Evolutionary conservation across 1,284 basidiomycete species (phyloP).

Genomic region (Phaffia rhodozyma): DNA sequence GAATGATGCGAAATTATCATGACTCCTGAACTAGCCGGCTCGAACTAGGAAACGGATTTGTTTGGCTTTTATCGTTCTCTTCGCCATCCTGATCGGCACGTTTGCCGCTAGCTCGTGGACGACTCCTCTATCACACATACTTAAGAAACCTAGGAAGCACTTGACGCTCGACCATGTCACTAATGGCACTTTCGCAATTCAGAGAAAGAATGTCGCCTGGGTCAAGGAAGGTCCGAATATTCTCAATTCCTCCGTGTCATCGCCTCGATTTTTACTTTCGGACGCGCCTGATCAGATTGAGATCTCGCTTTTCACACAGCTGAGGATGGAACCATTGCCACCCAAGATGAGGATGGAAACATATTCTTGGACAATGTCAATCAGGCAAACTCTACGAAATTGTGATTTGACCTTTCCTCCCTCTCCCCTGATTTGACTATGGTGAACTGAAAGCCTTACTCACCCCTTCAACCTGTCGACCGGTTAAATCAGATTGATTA

Average conservation of each 20-base stretch:
- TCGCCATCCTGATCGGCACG: conserved; percentile 52
- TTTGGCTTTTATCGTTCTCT: conserved; percentile 36
- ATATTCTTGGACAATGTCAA: conserved; percentile 68
- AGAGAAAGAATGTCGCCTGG: conserved; percentile 52
- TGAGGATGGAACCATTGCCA: conserved; percentile 79
- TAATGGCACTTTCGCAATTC: conserved; percentile 65
- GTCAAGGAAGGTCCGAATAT: conserved; percentile 62
- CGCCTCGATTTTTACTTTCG: not conserved
- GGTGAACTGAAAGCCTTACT: conserved; percentile 26
- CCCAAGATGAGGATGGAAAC: conserved; percentile 42
- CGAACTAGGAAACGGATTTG: not conserved
- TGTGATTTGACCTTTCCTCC: conserved; percentile 15
- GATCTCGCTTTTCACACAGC: conserved; percentile 39
- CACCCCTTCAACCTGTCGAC: conserved; percentile 21
- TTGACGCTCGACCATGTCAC: conserved; percentile 78
- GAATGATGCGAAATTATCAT: not conserved
- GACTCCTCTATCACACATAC: conserved; percentile 38
- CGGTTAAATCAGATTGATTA: conserved; percentile 24
- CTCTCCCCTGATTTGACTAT: not conserved
- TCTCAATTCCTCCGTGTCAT: not conserved
- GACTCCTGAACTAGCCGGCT: not conserved
- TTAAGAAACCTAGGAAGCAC: conserved; percentile 44
- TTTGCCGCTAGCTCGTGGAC: conserved; percentile 58
- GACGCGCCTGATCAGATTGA: conserved; percentile 1
- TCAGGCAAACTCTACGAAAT: conserved; percentile 31